A percentile compares a stretch with the other conserved stretches of the same genome.
Evolutionary conservation across 495 filamentous ascomycete genomes (phyloP).

Genomic region (Xylaria castorea): DNA sequence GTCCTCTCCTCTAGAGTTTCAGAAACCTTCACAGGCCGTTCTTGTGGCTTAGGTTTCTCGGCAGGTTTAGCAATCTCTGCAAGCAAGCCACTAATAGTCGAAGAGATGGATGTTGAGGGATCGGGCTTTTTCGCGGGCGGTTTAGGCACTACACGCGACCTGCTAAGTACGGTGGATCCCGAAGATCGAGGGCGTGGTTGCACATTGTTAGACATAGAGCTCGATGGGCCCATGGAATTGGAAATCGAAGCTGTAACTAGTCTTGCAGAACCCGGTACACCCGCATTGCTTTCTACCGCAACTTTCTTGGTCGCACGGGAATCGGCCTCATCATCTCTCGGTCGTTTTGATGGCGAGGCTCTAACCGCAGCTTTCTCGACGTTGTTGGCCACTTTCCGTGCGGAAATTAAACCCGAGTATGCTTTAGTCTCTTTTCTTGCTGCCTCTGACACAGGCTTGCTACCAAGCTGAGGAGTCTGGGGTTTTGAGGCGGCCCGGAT

Average conservation of each 20-base stretch:
- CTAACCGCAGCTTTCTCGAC: slow-evolving; percentile 32
- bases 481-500: slow-evolving; percentile 20
- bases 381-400: slow-evolving; percentile 35
- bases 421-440: slow-evolving; percentile 29
- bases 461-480: slow-evolving; percentile 6
- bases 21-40: slow-evolving; percentile 53
- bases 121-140: slow-evolving; percentile 43
- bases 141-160: slow-evolving; percentile 37
- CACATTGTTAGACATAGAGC: slow-evolving; percentile 25
- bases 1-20: slow-evolving; percentile 79
- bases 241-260: slow-evolving; percentile 19
- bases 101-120: slow-evolving; percentile 37
- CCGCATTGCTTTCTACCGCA: slow-evolving; percentile 38
- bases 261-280: slow-evolving; percentile 29
- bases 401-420: slow-evolving; percentile 39
- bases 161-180: slow-evolving; percentile 43
- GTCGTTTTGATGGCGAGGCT: slow-evolving; percentile 37
- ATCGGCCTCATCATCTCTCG: slow-evolving; percentile 50
- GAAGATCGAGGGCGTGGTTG: slow-evolving; percentile 33
- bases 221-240: slow-evolving; percentile 27
- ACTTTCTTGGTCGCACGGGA: slow-evolving; percentile 48
- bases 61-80: slow-evolving; percentile 46
- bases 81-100: slow-evolving; percentile 42
- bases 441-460: slow-evolving; percentile 10
- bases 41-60: slow-evolving; percentile 47